Base-by-base conservation (phyloP, 2,329 filamentous ascomycete genomes). In the Trichophyton schoenleinii region DNA sequence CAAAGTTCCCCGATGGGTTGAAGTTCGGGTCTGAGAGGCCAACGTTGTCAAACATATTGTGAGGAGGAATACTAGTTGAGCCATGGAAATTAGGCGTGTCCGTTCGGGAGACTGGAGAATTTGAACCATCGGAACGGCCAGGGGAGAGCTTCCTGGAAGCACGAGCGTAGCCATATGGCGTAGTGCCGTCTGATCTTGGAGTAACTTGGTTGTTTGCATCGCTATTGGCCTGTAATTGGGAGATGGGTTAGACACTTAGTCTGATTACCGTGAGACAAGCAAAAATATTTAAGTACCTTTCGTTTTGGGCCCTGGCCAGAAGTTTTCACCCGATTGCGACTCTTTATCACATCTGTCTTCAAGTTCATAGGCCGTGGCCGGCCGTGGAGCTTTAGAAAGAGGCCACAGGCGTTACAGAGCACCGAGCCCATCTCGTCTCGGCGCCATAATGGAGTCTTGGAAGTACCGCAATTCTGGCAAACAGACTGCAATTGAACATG, bases 341-440 rank as follows among this genome's bases (percentile, higher is more conserved):
- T 96, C 81, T 99, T 99, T 79, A 99, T 99, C 67, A 97, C 92
- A 79, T 99, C 94, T 57, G 94, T 97, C 81, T 99, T 99, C 69
- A 99, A 83, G 68, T 89, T 95, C 73, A 96, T 96, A 67, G 94
- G 94, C 61, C 94, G 87, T 63, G 94, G 85, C 28, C 91, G 88
- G 66, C 91, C 91, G 73, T 99, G 94, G 67, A 99, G 82, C 81
- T 99, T 99, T 70, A 97, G 83, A 76, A 97, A 99, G 62, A 99
- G 83, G 63, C 94, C 94, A 76, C 94, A 99, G 70, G 94, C 94
- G 78, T 99, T 99, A 85, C 94, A 99, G 59, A 99, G 87, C 42
- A 99, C 92, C 0, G 91, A 88, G 67, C 94, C 94, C 70, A 87
- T 85, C 79, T 99, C 94, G 81, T 99, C 94, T 78, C 94, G 87